Evolutionary conservation across 768 basidiomycete species (phyloP).

Genomic region (Rhizopogon roseolus): DNA sequence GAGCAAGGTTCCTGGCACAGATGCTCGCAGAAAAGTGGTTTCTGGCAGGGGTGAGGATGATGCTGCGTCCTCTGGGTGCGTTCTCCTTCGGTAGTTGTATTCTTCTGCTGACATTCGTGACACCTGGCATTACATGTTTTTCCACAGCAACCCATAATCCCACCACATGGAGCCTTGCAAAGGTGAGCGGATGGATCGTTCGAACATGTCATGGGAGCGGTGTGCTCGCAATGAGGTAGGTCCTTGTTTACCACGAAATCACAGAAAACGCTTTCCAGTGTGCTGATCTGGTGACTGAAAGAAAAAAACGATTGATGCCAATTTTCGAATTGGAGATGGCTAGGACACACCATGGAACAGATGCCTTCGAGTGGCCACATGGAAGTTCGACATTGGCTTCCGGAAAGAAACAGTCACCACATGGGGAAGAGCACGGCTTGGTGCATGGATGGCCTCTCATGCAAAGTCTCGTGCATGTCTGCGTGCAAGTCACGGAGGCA

Average conservation of each 20-base stretch:
- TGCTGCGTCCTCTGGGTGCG: slow-evolving; percentile 29
- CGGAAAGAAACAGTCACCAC: slow-evolving; percentile 49
- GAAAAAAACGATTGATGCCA: not conserved
- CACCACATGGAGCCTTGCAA: slow-evolving; percentile 41
- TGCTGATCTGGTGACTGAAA: slow-evolving; percentile 41
- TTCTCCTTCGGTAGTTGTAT: not conserved
- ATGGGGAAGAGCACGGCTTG: slow-evolving; percentile 44
- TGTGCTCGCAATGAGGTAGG: slow-evolving; percentile 53
- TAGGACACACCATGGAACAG: slow-evolving; percentile 45
- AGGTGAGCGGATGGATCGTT: slow-evolving; percentile 31
- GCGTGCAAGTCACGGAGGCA: slow-evolving; percentile 38
- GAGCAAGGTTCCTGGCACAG: slow-evolving; percentile 47
- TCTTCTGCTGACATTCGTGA: slow-evolving; percentile 38
- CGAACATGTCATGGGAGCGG: slow-evolving; percentile 41
- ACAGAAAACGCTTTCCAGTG: slow-evolving; percentile 41
- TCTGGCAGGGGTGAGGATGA: slow-evolving; percentile 43
- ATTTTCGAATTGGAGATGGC: not conserved
- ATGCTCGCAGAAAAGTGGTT: slow-evolving; percentile 52
- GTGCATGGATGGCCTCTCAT: slow-evolving; percentile 53
- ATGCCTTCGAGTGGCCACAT: slow-evolving; percentile 46
- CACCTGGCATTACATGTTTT: slow-evolving; percentile 46
- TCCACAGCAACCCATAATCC: slow-evolving; percentile 48
- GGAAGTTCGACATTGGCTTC: slow-evolving; percentile 44
- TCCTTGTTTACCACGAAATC: slow-evolving; percentile 34
- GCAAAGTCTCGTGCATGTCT: slow-evolving; percentile 50